Evolutionary conservation across 805 yeast species (phyloP).

Genomic region (Candida loeiensis): DNA sequence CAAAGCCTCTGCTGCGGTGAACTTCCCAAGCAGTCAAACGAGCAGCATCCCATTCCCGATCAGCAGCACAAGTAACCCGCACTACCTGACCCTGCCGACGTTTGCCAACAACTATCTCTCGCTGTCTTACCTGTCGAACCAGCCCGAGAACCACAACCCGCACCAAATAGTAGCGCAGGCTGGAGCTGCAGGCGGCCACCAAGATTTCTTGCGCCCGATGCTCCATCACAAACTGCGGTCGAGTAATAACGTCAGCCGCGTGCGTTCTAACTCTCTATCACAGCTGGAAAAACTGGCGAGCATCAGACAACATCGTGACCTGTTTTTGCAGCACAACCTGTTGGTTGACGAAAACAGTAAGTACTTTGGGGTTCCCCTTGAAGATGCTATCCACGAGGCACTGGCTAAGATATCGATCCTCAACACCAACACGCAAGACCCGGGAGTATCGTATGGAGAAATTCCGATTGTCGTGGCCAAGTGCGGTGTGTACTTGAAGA

Average conservation of each 20-base stretch:
- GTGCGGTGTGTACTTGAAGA: conserved; percentile 83
- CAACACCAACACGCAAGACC: conserved; percentile 45
- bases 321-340: conserved; percentile 44
- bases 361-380: conserved; percentile 80
- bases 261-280: conserved; percentile 35
- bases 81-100: conserved; percentile 4
- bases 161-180: conserved; percentile 8
- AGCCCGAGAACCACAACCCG: conserved; percentile 3
- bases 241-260: conserved; percentile 42
- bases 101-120: conserved; percentile 4
- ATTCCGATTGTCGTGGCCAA: conserved; percentile 95
- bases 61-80: conserved; percentile 8
- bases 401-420: conserved; percentile 70
- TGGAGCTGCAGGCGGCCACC: conserved; percentile 12
- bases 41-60: conserved; percentile 10
- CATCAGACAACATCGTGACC: conserved; percentile 48
- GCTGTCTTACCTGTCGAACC: conserved; percentile 7
- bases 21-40: conserved; percentile 7
- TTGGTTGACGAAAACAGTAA: conserved; percentile 44
- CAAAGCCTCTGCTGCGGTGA: conserved; percentile 10
- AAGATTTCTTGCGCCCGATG: conserved; percentile 42
- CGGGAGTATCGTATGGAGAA: conserved; percentile 74
- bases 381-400: conserved; percentile 68
- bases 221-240: conserved; percentile 50
- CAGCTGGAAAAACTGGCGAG: conserved; percentile 27